phyloP scores from a whole-genome alignment of 2,329 filamentous ascomycete genomes.

The Elsinoe arachidis region DNA sequence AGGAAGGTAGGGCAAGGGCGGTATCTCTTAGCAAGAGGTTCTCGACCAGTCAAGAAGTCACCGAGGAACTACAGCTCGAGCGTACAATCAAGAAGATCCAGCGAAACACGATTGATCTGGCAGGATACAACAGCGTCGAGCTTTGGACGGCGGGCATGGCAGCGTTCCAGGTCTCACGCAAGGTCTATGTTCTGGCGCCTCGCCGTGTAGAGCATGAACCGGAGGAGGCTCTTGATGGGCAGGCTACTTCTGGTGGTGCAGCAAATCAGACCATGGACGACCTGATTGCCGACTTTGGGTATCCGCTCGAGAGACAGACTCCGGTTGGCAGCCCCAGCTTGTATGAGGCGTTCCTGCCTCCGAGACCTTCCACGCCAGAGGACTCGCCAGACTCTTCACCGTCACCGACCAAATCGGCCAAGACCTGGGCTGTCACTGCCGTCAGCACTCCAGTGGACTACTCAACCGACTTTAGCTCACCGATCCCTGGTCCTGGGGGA shows the following conservation, averaged over 20 bases:
- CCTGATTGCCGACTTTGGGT: neutral
- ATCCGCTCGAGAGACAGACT: neutral
- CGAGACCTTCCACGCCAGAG: neutral
- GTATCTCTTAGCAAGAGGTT: conserved; percentile 9
- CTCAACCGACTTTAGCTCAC: conserved; percentile 6
- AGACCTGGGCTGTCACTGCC: neutral
- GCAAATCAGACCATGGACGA: neutral
- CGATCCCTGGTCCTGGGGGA: neutral
- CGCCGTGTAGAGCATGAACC: neutral
- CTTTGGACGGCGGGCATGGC: conserved; percentile 32
- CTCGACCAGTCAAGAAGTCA: neutral
- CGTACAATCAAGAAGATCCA: conserved; percentile 33
- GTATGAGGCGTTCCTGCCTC: neutral
- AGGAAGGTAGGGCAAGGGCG: conserved; percentile 22
- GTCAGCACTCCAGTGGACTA: conserved; percentile 5
- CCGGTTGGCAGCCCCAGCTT: neutral
- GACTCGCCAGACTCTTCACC: neutral
- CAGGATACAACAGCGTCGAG: conserved; percentile 26
- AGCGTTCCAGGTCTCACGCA: conserved; percentile 25
- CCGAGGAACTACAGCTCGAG: conserved; percentile 22
- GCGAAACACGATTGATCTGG: conserved; percentile 29
- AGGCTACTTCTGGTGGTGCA: neutral
- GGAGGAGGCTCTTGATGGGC: neutral
- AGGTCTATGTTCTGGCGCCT: conserved; percentile 20
- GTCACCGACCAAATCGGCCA: neutral